Conservation (phyloP, 192 early-diverging fungal species). For the Glomus cerebriforme region DNA sequence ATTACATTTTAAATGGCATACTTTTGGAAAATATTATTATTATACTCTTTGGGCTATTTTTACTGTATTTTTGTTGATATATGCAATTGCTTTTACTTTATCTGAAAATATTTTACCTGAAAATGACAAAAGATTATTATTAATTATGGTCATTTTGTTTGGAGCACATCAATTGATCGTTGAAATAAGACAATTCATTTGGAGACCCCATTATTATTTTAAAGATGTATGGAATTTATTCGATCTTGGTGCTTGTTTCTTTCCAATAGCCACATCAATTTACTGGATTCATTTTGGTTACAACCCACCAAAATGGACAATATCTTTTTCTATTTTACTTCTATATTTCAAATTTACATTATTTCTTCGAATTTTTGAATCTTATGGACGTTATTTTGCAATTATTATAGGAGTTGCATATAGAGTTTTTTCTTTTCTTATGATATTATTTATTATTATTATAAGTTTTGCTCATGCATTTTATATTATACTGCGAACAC, state of each 20-base stretch:
- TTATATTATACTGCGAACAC: not conserved
- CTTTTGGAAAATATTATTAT: conserved; percentile 9
- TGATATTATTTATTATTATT: not conserved
- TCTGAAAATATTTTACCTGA: not conserved
- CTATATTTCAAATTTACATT: not conserved
- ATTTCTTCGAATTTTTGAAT: not conserved
- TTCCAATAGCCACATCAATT: not conserved
- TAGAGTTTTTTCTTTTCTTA: conserved; percentile 8
- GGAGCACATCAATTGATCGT: not conserved
- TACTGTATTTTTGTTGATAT: not conserved
- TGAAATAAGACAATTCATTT: not conserved
- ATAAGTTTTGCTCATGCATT: conserved; percentile 11
- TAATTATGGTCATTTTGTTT: not conserved
- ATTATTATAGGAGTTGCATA: conserved; percentile 4
- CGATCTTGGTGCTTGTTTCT: not conserved
- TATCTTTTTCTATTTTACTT: not conserved
- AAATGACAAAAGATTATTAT: not conserved
- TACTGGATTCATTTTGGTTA: not conserved
- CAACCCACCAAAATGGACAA: not conserved
- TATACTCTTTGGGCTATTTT: not conserved
- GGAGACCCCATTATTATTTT: not conserved
- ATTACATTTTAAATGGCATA: conserved; percentile 12
- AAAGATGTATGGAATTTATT: not conserved
- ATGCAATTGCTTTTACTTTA: not conserved
- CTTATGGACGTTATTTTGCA: not conserved